These are phyloP conservation scores for Fusarium sp. DNA, from an alignment of 2,329 filamentous ascomycete species.

Conservation along the genomic window DNA sequence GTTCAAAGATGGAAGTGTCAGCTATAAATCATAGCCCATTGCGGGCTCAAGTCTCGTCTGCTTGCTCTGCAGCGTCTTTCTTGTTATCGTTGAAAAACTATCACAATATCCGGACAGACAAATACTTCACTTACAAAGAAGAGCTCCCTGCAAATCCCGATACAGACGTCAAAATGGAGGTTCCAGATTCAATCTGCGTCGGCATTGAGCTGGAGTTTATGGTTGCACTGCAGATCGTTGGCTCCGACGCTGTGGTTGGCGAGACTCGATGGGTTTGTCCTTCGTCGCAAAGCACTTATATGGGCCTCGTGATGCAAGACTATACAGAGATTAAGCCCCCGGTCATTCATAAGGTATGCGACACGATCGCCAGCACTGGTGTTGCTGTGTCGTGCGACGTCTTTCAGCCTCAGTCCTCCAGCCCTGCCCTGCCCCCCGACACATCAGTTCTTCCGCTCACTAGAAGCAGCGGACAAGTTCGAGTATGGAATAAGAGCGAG, in stretches of 20 bases:
- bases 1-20: slow-evolving; percentile 30
- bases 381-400: slow-evolving; percentile 34
- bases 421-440: slow-evolving; percentile 7
- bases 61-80: slow-evolving; percentile 15
- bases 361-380: slow-evolving; percentile 33
- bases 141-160: background rate
- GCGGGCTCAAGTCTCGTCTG: slow-evolving; percentile 13
- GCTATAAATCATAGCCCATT: slow-evolving; percentile 30
- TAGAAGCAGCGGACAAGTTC: slow-evolving; percentile 21
- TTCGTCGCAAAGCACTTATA: slow-evolving; percentile 7
- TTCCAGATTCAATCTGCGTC: slow-evolving; percentile 26
- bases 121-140: slow-evolving; percentile 1
- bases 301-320: slow-evolving; percentile 27
- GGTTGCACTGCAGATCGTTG: slow-evolving; percentile 30
- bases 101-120: slow-evolving; percentile 7
- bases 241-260: slow-evolving; percentile 3
- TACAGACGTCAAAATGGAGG: slow-evolving; percentile 8
- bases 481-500: slow-evolving; percentile 34
- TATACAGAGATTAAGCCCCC: slow-evolving; percentile 11
- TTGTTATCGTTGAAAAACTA: slow-evolving; percentile 10
- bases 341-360: slow-evolving; percentile 39
- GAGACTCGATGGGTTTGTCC: slow-evolving; percentile 29
- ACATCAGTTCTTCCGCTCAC: slow-evolving; percentile 24
- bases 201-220: slow-evolving; percentile 47
- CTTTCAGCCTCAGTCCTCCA: slow-evolving; percentile 7